phyloP scores from a whole-genome alignment of 2,329 filamentous ascomycete genomes.

The Blumeria hordei region DNA sequence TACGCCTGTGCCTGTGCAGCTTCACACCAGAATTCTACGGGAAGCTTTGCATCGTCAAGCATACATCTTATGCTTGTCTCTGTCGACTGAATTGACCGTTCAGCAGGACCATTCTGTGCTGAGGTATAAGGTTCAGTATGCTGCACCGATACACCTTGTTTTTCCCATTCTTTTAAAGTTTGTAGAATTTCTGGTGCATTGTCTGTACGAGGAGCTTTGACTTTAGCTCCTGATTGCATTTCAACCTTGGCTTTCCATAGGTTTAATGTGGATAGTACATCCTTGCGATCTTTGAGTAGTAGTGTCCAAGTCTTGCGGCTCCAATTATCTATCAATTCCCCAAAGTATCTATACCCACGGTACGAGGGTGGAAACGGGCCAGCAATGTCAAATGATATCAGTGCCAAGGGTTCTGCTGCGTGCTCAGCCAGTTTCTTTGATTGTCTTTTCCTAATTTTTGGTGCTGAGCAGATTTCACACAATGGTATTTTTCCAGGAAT shows the following conservation, averaged over 20 bases:
- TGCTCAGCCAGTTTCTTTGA: background rate
- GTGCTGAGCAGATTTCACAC: background rate
- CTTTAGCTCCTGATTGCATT: background rate
- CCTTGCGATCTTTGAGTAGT: background rate
- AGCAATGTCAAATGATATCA: background rate
- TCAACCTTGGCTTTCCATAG: background rate
- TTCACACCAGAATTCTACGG: background rate
- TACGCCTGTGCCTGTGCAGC: background rate
- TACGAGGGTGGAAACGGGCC: background rate
- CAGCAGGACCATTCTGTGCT: background rate
- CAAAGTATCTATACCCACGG: background rate
- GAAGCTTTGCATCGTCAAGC: conserved; percentile 1
- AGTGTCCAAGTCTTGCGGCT: background rate
- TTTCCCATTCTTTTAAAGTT: background rate
- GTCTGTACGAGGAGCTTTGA: background rate
- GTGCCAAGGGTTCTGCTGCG: background rate
- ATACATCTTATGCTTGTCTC: background rate
- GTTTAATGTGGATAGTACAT: background rate
- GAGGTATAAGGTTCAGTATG: background rate
- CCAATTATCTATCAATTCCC: background rate
- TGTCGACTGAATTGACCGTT: background rate
- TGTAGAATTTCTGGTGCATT: conserved; percentile 1
- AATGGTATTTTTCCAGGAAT: background rate
- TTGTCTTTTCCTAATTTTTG: conserved; percentile 1
- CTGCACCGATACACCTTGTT: conserved; percentile 1